Base-by-base conservation (phyloP, 352 stramenopile genomes). In the Globisporangium solare region DNA sequence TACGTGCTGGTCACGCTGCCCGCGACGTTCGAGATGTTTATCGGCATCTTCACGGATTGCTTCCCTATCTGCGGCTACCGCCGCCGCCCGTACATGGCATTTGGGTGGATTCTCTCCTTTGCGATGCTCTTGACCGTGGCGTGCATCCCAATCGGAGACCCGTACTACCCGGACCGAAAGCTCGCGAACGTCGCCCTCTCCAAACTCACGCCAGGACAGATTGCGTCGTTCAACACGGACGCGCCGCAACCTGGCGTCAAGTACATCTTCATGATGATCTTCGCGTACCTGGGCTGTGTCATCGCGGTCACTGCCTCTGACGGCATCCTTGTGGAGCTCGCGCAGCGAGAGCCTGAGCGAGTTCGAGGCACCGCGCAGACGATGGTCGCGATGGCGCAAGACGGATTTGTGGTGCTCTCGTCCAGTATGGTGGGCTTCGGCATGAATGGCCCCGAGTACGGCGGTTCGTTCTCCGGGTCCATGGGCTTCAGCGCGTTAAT, bases 201-300 rank as follows among this genome's bases (percentile, higher is more conserved):
- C 35, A 64, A 64, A 24, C 42, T 64, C 6, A 57, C 60, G 0
- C 21, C 8, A 12, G 54, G 27, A 13, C 46, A 66, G 46, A 20
- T 62, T 21, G 40, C 54, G 18, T 37, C n/a, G 3, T 43, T 68
- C 50, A 70, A 72, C 45, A 54, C 62, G 15, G 18, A 70, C 32
- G 65, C 65, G 12, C 52, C 47, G 11, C 40, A 60, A 18, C 48
- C 51, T 7, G 64, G 67, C 2, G 55, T 54, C 40, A 58, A 61
- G 31, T 78, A 71, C 54, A 65, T 76, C 15, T 47, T 74, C 22
- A 31, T 74, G 22, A 70, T 88, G 60, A 71, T 78, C 15, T 24
- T 82, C 17, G 75, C 77, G 2, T 78, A 75, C 42, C 47, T 80
- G 37, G 74, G 74, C 15, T 80, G 77, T 42, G 70, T 86, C 27